Conservation (phyloP, 2,329 filamentous ascomycete species). For the Epichloe scottii region DNA sequence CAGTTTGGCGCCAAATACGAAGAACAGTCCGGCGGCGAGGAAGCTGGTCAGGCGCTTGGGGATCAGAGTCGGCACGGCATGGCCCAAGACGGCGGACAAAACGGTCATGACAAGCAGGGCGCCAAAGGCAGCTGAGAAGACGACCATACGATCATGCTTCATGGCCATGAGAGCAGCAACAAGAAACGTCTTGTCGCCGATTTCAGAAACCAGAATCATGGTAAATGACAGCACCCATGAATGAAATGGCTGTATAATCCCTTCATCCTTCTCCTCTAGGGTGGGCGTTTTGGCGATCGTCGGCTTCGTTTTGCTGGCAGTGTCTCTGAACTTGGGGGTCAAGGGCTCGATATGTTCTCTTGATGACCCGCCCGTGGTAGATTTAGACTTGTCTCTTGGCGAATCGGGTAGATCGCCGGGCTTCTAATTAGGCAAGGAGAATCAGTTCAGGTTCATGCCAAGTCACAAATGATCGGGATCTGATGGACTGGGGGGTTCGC, state of each 20-base stretch:
- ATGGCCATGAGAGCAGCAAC: slow-evolving; percentile 98
- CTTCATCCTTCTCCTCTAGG: slow-evolving; percentile 32
- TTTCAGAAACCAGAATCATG: slow-evolving; percentile 95
- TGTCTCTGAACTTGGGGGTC: slow-evolving; percentile 9
- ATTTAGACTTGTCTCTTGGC: slow-evolving; percentile 61
- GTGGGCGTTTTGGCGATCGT: slow-evolving; percentile 15
- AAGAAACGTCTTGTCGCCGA: slow-evolving; percentile 97
- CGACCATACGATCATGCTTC: slow-evolving; percentile 86
- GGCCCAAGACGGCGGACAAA: slow-evolving; percentile 81
- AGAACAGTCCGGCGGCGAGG: slow-evolving; percentile 71
- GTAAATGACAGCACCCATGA: slow-evolving; percentile 86
- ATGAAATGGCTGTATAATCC: slow-evolving; percentile 68
- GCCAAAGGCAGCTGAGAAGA: slow-evolving; percentile 89
- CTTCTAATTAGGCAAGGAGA: slow-evolving; percentile 42
- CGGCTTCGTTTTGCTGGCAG: slow-evolving; percentile 9
- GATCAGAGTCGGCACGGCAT: slow-evolving; percentile 80
- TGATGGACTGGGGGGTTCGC: too few species aligned
- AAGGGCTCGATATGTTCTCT: slow-evolving; percentile 3
- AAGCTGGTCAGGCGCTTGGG: slow-evolving; percentile 86
- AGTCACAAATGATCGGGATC: not conserved
- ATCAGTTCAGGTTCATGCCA: not conserved
- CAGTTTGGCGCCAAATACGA: slow-evolving; percentile 78
- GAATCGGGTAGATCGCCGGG: slow-evolving; percentile 69
- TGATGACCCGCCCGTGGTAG: slow-evolving; percentile 43
- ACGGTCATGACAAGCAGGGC: slow-evolving; percentile 91